phyloP scores from a whole-genome alignment of 2,329 filamentous ascomycete genomes.

The Sclerotinia glacialis region DNA sequence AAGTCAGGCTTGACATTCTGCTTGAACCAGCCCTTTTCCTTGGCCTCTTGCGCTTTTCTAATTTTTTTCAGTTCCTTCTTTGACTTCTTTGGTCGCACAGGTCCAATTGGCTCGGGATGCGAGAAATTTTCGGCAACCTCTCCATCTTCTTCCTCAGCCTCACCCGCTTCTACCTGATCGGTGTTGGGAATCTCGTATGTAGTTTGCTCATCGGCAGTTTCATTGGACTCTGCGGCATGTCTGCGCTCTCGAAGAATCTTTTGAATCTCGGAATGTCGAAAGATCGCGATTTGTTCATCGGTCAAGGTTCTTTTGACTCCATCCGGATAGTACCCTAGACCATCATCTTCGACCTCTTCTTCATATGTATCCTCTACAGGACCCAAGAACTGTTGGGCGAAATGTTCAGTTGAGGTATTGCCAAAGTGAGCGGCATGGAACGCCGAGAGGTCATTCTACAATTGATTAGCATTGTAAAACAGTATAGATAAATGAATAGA shows the following conservation, averaged over 20 bases:
- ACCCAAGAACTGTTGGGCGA: slow-evolving; percentile 48
- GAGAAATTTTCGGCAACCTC: slow-evolving; percentile 11
- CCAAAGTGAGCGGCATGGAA: slow-evolving; percentile 38
- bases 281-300: slow-evolving; percentile 86
- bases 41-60: slow-evolving; percentile 28
- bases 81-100: slow-evolving; percentile 18
- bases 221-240: slow-evolving; percentile 32
- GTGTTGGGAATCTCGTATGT: neutral
- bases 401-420: slow-evolving; percentile 49
- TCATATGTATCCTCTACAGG: slow-evolving; percentile 50
- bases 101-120: slow-evolving; percentile 22
- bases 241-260: slow-evolving; percentile 57
- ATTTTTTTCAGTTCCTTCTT: slow-evolving; percentile 29
- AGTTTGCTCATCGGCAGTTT: slow-evolving; percentile 18
- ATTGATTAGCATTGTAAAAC: neutral
- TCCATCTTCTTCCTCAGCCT: slow-evolving; percentile 29
- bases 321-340: slow-evolving; percentile 79
- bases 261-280: slow-evolving; percentile 84
- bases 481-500: neutral
- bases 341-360: slow-evolving; percentile 56
- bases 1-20: slow-evolving; percentile 55
- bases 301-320: slow-evolving; percentile 86
- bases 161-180: slow-evolving; percentile 3
- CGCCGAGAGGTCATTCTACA: slow-evolving; percentile 34
- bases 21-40: slow-evolving; percentile 39